These are phyloP conservation scores for Isatis lusitanica DNA, from an alignment of 441 rosid species.

Conservation along the genomic window DNA sequence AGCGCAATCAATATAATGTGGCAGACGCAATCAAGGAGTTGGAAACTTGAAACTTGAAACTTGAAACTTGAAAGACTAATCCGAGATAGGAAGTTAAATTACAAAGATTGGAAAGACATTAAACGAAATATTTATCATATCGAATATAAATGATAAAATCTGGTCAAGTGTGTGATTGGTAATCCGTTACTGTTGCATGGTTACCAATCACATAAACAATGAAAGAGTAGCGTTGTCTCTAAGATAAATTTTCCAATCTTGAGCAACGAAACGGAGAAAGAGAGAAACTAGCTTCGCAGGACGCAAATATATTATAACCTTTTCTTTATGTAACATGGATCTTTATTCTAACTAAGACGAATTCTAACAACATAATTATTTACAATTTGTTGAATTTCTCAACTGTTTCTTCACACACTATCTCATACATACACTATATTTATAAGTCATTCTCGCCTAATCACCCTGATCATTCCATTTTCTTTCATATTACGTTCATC, in stretches of 20 bases:
- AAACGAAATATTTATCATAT: background rate
- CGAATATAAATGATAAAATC: too few relatives aligned
- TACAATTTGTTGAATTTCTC: conserved; percentile 8
- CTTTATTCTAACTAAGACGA: background rate
- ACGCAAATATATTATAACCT: background rate
- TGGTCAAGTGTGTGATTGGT: background rate
- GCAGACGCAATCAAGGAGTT: background rate
- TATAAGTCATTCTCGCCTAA: conserved; percentile 6
- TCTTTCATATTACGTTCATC: conserved; percentile 19
- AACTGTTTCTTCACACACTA: conserved; percentile 28
- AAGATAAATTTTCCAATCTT: background rate
- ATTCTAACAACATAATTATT: background rate
- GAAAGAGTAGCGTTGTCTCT: too few relatives aligned
- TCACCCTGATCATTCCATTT: conserved; percentile 20
- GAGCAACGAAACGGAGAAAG: too few relatives aligned
- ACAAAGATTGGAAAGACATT: background rate
- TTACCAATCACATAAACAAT: too few relatives aligned
- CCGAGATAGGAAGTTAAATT: background rate
- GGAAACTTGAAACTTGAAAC: background rate
- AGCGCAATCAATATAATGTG: background rate
- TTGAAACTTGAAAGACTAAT: background rate
- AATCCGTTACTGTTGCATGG: background rate
- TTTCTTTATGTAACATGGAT: background rate
- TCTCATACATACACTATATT: conserved; percentile 2
- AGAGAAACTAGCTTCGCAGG: background rate